phyloP scores from a whole-genome alignment of 1,284 basidiomycete genomes.

The Exobasidium rhododendri region DNA sequence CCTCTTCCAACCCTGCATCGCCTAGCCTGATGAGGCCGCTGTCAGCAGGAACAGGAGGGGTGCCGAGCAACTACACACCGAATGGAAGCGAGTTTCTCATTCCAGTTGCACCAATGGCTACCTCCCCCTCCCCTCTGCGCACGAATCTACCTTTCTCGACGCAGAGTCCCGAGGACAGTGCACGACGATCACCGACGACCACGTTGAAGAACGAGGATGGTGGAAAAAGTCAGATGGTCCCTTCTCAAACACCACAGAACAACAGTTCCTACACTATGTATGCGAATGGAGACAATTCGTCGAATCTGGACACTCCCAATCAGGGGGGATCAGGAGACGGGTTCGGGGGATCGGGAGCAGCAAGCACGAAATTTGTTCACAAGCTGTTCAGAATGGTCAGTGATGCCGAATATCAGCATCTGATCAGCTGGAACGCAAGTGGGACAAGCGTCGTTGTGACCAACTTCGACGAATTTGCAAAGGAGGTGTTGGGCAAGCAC shows the following conservation, averaged over 20 bases:
- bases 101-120: background rate
- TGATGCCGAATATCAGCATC: constrained; percentile 42
- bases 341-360: background rate
- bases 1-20: constrained; percentile 11
- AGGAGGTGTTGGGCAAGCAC: constrained; percentile 54
- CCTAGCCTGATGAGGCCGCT: constrained; percentile 2
- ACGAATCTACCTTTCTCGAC: background rate
- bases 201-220: background rate
- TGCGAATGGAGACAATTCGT: background rate
- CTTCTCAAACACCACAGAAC: background rate
- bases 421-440: constrained; percentile 43
- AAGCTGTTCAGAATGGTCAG: constrained; percentile 47
- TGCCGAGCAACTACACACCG: background rate
- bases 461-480: constrained; percentile 52
- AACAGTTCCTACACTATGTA: constrained; percentile 1
- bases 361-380: constrained; percentile 43
- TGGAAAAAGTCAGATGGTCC: background rate
- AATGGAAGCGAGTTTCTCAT: constrained; percentile 1
- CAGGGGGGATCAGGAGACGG: constrained; percentile 3
- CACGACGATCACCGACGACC: background rate
- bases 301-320: background rate
- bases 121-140: constrained; percentile 4
- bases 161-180: background rate
- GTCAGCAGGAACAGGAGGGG: background rate
- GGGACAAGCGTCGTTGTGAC: constrained; percentile 46